Evolutionary conservation across 495 filamentous ascomycete genomes (phyloP).

Genomic region (Letharia lupina): DNA sequence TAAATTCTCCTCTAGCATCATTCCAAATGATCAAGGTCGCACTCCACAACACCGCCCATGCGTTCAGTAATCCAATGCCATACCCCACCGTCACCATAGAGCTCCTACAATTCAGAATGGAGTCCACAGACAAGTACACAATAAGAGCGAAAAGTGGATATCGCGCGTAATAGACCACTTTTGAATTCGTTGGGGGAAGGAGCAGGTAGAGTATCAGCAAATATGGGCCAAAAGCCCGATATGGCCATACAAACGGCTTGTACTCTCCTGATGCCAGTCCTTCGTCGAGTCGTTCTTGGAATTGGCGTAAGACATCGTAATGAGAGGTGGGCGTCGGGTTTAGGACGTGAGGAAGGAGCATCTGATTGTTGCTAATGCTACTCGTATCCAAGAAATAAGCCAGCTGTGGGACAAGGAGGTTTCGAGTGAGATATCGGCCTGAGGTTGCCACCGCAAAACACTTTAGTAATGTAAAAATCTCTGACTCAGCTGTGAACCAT

Average conservation of each 20-base stretch:
- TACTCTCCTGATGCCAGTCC: slow-evolving; percentile 34
- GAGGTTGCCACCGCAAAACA: background rate
- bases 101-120: slow-evolving; percentile 40
- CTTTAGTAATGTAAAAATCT: background rate
- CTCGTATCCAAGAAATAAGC: background rate
- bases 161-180: slow-evolving; percentile 40
- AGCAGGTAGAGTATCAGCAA: slow-evolving; percentile 49
- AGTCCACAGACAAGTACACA: slow-evolving; percentile 37
- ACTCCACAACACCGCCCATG: slow-evolving; percentile 61
- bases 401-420: background rate
- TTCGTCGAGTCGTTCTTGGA: slow-evolving; percentile 16
- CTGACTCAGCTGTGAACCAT: too few species aligned
- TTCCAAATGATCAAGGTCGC: slow-evolving; percentile 54
- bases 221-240: slow-evolving; percentile 39
- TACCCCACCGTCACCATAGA: slow-evolving; percentile 54
- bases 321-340: slow-evolving; percentile 3
- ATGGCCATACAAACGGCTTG: slow-evolving; percentile 49
- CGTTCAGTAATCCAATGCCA: slow-evolving; percentile 54
- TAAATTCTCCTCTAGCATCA: slow-evolving; percentile 56
- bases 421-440: background rate
- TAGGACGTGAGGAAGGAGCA: slow-evolving; percentile 9
- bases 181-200: slow-evolving; percentile 47
- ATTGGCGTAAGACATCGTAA: slow-evolving; percentile 11
- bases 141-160: slow-evolving; percentile 49
- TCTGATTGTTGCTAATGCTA: background rate